Base-by-base conservation (phyloP, 2,329 filamentous ascomycete species). In the Colletotrichum endophyticum region DNA sequence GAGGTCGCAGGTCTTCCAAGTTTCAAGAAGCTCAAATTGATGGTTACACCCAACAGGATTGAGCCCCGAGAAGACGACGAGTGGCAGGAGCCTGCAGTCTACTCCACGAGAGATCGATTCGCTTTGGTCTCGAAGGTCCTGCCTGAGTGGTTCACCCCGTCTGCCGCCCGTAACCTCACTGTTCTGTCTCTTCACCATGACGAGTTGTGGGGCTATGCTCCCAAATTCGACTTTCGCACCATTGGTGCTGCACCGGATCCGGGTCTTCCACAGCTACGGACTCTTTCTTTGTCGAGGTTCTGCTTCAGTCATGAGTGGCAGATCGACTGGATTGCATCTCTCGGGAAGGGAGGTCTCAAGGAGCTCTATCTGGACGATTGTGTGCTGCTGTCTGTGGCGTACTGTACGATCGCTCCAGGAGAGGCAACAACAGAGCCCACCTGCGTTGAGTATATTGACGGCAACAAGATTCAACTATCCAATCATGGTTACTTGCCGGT, bases 221-320 rank as follows among this genome's bases (percentile, higher is more conserved):
- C 86, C 0, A 81, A 82, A 25, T 81, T 86, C 56, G 83, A 88
- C 34, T 82, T 88, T 15, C 78, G 79, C 1, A 36, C 27, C 25
- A 72, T 78, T 5, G 68, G 68, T 22, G 32, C 30, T 30, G 34
- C 27, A 2, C 19, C 57, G 15, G 57, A 63, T 25, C 25, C 36
- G 2, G 68, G 68, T 1, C 86, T 89, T 34, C 86, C 86, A 0
- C 79, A 82, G 1, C 83, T 89, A 6, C 82, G 83, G 36, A 81
- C 84, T 0, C 81, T 90, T 1, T 80, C 83, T 0, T 77, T 90
- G 0, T 86, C 86, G 1, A 85, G 84, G 2, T 87, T 84, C 25
- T 81, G 83, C 5, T 88, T 90, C 64, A 82, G 83, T 6, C 83
- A 88, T 39, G 84, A 88, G 25, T 86, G 84, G 82, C 88, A 90